These are phyloP conservation scores for Fusarium buxicola DNA, from an alignment of 2,329 filamentous ascomycete genomes.

Conservation along the genomic window DNA sequence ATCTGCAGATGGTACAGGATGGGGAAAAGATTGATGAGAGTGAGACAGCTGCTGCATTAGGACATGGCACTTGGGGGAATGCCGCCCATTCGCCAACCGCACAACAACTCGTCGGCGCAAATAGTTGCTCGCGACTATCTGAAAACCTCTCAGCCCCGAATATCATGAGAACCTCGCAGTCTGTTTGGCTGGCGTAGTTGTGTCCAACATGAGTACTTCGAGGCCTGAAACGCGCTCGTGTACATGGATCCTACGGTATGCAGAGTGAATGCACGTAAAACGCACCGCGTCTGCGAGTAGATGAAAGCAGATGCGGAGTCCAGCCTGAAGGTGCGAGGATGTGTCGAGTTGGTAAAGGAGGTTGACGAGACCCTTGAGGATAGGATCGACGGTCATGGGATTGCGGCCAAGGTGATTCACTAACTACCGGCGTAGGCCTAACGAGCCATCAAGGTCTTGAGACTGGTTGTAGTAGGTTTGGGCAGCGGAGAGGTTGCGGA, in stretches of 20 bases:
- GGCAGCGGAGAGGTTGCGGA: constrained; percentile 12
- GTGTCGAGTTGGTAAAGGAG: constrained; percentile 7
- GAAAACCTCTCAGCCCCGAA: neutral
- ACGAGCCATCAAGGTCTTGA: constrained; percentile 8
- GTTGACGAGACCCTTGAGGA: constrained; percentile 6
- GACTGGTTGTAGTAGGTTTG: constrained; percentile 1
- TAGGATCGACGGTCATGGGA: constrained; percentile 28
- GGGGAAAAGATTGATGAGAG: constrained; percentile 1
- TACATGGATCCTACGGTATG: neutral
- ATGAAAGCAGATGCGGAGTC: constrained; percentile 6
- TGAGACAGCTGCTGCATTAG: constrained; percentile 13
- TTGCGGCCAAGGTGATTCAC: constrained; percentile 15
- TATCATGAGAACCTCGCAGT: neutral
- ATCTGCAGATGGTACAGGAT: neutral
- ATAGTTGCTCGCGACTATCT: neutral
- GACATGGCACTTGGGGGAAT: constrained; percentile 15
- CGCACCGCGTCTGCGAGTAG: constrained; percentile 9
- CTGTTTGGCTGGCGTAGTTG: constrained; percentile 1
- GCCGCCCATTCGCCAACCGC: constrained; percentile 9
- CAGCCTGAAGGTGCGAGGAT: constrained; percentile 13
- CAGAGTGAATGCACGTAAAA: neutral
- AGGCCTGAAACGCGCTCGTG: constrained; percentile 3
- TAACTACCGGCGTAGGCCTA: constrained; percentile 9
- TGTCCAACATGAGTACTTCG: neutral
- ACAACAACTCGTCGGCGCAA: neutral